phyloP scores from a whole-genome alignment of 2,329 filamentous ascomycete species.

The Fusarium protoensiforme region DNA sequence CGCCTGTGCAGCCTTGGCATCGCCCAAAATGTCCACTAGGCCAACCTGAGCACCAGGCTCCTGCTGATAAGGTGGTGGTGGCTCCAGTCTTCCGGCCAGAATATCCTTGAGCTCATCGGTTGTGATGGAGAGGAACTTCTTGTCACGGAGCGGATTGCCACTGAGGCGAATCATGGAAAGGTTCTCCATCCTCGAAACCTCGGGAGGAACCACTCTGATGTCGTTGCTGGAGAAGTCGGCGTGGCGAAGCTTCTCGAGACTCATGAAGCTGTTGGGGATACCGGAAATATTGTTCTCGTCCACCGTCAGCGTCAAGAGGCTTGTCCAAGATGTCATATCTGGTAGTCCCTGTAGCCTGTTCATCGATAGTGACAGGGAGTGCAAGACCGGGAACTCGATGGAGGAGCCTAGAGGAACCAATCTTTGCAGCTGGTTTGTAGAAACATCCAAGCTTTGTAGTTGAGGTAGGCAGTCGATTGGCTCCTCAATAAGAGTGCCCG shows the following conservation, averaged over 20 bases:
- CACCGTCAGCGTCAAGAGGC: constrained; percentile 77
- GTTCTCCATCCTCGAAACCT: constrained; percentile 82
- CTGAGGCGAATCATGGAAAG: constrained; percentile 80
- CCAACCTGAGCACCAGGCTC: constrained; percentile 42
- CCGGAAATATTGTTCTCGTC: constrained; percentile 83
- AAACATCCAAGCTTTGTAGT: constrained; percentile 81
- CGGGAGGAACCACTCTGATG: constrained; percentile 78
- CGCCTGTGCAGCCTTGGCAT: constrained; percentile 27
- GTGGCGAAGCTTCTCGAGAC: constrained; percentile 74
- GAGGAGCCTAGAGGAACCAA: constrained; percentile 56
- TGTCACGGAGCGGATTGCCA: constrained; percentile 91
- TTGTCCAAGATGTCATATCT: constrained; percentile 78
- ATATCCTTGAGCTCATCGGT: constrained; percentile 85
- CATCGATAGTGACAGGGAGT: constrained; percentile 79
- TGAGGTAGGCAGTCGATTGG: constrained; percentile 67
- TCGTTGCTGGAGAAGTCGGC: constrained; percentile 90
- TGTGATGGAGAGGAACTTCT: constrained; percentile 83
- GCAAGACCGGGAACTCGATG: constrained; percentile 76
- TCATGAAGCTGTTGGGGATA: constrained; percentile 81
- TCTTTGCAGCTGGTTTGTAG: constrained; percentile 77
- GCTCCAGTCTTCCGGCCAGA: constrained; percentile 73
- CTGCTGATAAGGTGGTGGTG: constrained; percentile 57
- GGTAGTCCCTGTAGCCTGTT: constrained; percentile 83
- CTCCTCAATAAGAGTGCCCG: constrained; percentile 76
- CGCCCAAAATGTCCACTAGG: constrained; percentile 34